phyloP scores from a whole-genome alignment of 116 monocot species.

The Dioscorea cayenensis region DNA sequence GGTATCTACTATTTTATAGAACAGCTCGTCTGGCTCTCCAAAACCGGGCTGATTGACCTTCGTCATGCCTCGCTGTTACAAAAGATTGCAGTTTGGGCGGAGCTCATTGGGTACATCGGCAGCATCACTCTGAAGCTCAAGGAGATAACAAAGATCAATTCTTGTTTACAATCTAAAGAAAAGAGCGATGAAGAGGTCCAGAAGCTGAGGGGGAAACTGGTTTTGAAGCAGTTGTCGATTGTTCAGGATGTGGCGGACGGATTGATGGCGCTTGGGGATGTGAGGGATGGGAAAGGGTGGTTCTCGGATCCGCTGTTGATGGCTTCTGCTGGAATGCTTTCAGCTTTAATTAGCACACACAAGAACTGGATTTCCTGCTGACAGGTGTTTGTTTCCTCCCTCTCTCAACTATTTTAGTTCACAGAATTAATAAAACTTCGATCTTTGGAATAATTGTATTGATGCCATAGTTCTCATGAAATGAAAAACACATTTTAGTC shows the following conservation, averaged over 20 bases:
- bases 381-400: not conserved
- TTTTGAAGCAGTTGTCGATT: slow-evolving; percentile 44
- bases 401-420: not conserved
- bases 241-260: slow-evolving; percentile 59
- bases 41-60: slow-evolving; percentile 23
- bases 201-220: slow-evolving; percentile 33
- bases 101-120: slow-evolving; percentile 50
- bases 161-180: slow-evolving; percentile 2
- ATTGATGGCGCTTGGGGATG: slow-evolving; percentile 52
- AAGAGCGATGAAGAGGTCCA: slow-evolving; percentile 4
- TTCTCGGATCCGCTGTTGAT: slow-evolving; percentile 32
- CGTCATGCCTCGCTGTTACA: slow-evolving; percentile 15
- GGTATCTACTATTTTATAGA: slow-evolving; percentile 63
- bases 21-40: slow-evolving; percentile 63
- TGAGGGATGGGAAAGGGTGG: slow-evolving; percentile 45
- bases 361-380: slow-evolving; percentile 73
- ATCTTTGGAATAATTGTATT: too few relatives aligned
- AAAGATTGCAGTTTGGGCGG: slow-evolving; percentile 44
- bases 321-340: slow-evolving; percentile 58
- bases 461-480: too few relatives aligned
- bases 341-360: slow-evolving; percentile 57
- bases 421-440: not conserved
- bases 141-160: slow-evolving; percentile 24
- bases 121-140: slow-evolving; percentile 29
- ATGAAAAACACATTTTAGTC: too few relatives aligned